Evolutionary conservation across 805 yeast species (phyloP).

Genomic region (Wickerhamiella brachini): DNA sequence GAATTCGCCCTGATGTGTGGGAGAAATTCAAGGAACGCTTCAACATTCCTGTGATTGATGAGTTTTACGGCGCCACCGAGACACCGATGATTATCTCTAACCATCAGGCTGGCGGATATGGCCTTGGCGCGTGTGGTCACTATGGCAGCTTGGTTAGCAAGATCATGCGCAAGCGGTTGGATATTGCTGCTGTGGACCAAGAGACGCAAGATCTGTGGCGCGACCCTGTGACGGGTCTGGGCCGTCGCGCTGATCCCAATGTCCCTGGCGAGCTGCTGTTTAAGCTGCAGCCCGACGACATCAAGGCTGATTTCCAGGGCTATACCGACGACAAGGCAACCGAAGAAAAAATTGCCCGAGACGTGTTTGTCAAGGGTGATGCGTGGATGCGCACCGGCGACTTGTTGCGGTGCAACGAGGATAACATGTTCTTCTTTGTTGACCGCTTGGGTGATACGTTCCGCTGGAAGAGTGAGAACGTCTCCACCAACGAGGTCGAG

Average conservation of each 20-base stretch:
- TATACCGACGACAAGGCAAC: conserved; percentile 76
- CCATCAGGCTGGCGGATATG: conserved; percentile 62
- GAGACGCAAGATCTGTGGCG: conserved; percentile 62
- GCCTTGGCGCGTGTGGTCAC: conserved; percentile 78
- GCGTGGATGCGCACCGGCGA: conserved; percentile 89
- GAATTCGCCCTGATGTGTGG: conserved; percentile 85
- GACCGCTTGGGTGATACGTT: conserved; percentile 92
- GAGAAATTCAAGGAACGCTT: conserved; percentile 61
- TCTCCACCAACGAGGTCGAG: conserved; percentile 86
- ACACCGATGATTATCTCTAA: conserved; percentile 80
- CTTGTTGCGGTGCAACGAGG: conserved; percentile 51
- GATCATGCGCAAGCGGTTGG: conserved; percentile 38
- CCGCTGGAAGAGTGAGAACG: conserved; percentile 94
- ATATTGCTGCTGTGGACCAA: conserved; percentile 61
- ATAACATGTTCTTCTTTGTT: conserved; percentile 65
- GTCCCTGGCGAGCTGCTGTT: conserved; percentile 84
- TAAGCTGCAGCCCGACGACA: conserved; percentile 49
- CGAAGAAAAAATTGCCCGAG: conserved; percentile 52
- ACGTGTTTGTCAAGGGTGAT: conserved; percentile 76
- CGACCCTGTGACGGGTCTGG: conserved; percentile 49
- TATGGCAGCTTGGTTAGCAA: conserved; percentile 37
- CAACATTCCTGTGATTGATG: conserved; percentile 63
- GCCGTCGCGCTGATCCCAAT: conserved; percentile 37
- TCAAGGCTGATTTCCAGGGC: conserved; percentile 77
- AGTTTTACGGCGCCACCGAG: conserved; percentile 89